Evolutionary conservation across 2,329 filamentous ascomycete species (phyloP), one percentile per base, ranked within the genome.

Genomic region (Fusarium penzigii): DNA sequence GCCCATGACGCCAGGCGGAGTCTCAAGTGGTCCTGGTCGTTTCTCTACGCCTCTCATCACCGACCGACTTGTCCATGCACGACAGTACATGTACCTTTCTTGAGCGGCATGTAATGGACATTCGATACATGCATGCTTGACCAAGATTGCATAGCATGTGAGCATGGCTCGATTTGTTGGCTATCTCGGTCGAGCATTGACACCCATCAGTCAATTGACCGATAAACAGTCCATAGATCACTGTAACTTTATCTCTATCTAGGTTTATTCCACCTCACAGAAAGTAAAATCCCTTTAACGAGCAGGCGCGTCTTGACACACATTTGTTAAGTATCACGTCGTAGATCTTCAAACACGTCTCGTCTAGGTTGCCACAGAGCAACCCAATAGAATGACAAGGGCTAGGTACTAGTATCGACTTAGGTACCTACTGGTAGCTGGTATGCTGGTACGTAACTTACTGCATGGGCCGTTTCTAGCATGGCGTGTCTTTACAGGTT

Each of bases 1-100:
- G 32, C 32, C 32, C 49, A 58, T 47, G 60, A 51, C 56, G 48
- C 44, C 49, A 44, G 54, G 45, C 51, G 38, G 49, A 34, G 32
- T 12, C 32, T 12, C 32, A 3, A 11, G 10, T 11, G 32, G 32
- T 25, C 20, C 20, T 25, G 20, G 20, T 25, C 7, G 20, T 25
- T 25, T 25, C 20, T 25, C 7, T 7, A 25, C 20, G 20, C 20
- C 20, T 25, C 20, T 25, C 20, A 25, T 25, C 20, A 25, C 20
- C 20, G 32, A 25, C 20, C 20, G 32, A 36, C 32, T 36, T 36
- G 13, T 36, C 32, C 10, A 9, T 36, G 5, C 13, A 36, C 10
- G 10, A 36, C 32, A 12, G 32, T 14, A 36, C 13, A 3, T 11
- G 32, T n/a, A n/a, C 32, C 32, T 36, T 11, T 32, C n/a, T 32